Base-by-base conservation (phyloP, 2,329 filamentous ascomycete species). In the Tolypocladium amazonense region DNA sequence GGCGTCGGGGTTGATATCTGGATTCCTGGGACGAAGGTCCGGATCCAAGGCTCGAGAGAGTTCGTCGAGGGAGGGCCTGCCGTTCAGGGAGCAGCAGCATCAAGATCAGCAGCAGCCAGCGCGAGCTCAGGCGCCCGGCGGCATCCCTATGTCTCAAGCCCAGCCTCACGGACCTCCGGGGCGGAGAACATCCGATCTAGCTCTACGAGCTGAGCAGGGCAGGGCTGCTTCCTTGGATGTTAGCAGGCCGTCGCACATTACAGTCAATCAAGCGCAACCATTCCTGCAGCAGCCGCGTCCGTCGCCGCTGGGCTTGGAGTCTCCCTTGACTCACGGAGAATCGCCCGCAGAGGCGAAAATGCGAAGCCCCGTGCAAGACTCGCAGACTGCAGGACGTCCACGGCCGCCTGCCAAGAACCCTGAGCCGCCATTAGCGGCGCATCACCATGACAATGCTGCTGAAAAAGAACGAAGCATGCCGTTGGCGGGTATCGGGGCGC, bases 1-100 rank as follows among this genome's bases (percentile, higher is more conserved):
- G 9, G 64, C 69, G 5, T 65, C 69, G 14, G 68, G 65, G 15
- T 61, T 74, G 30, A 62, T 73, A 23, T 69, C 69, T 4, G 67
- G 67, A 2, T 61, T 73, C 12, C 47, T 73, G 23, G 70, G 70
- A 2, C 68, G 66, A 52, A 60, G 57, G 14, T 63, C 65, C 9
- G 58, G 33, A 14, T 60, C 63, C 1, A 70, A 63, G 45, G 61
- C 62, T 50, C 62, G 65, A 33, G 65, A 65, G 5, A 65, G 15
- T 8, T 54, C 8, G 12, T 45, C 59, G 11, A 9, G 35, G 12
- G 43, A 56, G 15, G 56, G 15, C 18, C 52, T 53, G 20, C 41
- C 56, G 2, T 23, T 33, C 14, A 15, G 18, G 25, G 50, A 56
- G 12, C 41, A 47, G 18, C 50, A 50, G 30, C 14, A 15, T 12